Evolutionary conservation across 139 green algal genomes (phyloP).

Genomic region (Limnomonas spitsbergensis): DNA sequence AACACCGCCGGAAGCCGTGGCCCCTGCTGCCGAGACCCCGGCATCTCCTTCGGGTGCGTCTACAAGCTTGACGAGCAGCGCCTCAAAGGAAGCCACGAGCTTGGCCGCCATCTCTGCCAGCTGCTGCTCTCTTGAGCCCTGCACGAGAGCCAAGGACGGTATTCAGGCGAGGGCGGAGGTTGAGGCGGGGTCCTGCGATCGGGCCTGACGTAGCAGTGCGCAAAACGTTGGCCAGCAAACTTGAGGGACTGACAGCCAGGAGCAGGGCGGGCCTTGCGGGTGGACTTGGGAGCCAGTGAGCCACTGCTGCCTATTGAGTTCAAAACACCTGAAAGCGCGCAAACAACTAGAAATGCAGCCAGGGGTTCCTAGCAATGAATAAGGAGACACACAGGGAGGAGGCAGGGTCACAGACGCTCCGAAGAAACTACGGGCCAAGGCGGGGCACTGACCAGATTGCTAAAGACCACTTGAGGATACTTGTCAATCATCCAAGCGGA

Average conservation of each 20-base stretch:
- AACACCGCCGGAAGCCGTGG: background rate
- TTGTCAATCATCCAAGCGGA: constrained; percentile 82
- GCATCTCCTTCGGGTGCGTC: background rate
- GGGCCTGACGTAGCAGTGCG: background rate
- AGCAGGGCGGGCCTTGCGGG: too few relatives aligned
- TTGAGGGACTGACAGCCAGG: too few relatives aligned
- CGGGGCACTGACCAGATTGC: constrained; percentile 3
- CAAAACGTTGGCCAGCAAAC: too few relatives aligned
- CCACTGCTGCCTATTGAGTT: too few relatives aligned
- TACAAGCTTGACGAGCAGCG: constrained; percentile 53
- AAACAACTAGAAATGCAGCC: too few relatives aligned
- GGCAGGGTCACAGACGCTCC: too few relatives aligned
- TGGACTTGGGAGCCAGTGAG: too few relatives aligned
- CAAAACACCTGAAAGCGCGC: too few relatives aligned
- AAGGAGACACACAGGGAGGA: too few relatives aligned
- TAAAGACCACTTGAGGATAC: constrained; percentile 74
- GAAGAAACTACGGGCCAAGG: too few relatives aligned
- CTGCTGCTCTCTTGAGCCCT: constrained; percentile 38
- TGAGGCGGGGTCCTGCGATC: too few relatives aligned
- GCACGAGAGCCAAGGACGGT: background rate
- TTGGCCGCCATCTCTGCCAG: constrained; percentile 45
- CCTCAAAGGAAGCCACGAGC: constrained; percentile 69
- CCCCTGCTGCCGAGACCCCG: background rate
- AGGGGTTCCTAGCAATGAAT: too few relatives aligned
- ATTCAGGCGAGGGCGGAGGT: background rate